These are phyloP conservation scores for Anacardium occidentale DNA, from an alignment of 345 rosid genomes.

Conservation along the genomic window DNA sequence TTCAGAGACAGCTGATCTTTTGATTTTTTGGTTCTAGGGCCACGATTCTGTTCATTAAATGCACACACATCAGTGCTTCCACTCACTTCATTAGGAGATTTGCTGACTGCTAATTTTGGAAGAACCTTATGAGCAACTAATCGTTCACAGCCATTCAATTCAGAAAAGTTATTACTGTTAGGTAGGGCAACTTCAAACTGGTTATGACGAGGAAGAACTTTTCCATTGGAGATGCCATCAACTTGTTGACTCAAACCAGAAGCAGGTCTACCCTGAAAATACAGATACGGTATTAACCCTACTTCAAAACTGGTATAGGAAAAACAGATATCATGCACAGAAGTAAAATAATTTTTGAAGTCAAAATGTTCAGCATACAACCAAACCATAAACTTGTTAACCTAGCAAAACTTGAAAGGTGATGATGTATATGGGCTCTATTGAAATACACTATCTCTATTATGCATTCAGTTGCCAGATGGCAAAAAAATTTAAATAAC, in stretches of 20 bases:
- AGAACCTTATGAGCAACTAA: constrained; percentile 43
- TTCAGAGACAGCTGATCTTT: constrained; percentile 59
- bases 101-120: constrained; percentile 43
- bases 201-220: constrained; percentile 41
- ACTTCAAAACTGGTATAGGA: background rate
- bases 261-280: constrained; percentile 55
- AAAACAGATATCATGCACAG: background rate
- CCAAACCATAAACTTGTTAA: background rate
- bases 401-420: background rate
- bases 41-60: constrained; percentile 57
- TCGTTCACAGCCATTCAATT: constrained; percentile 37
- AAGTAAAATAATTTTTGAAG: background rate
- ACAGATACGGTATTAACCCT: constrained; percentile 18
- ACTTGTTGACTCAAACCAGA: constrained; percentile 42
- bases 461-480: background rate
- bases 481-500: background rate
- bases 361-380: background rate
- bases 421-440: background rate
- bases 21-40: constrained; percentile 53
- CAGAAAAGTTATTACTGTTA: constrained; percentile 40
- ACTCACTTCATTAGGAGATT: constrained; percentile 35
- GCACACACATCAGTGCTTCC: constrained; percentile 35
- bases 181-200: constrained; percentile 44
- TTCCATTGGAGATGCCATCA: constrained; percentile 46
- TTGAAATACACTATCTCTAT: background rate